Conservation (phyloP, 2,329 filamentous ascomycete genomes). For the Penicillium decumbens region DNA sequence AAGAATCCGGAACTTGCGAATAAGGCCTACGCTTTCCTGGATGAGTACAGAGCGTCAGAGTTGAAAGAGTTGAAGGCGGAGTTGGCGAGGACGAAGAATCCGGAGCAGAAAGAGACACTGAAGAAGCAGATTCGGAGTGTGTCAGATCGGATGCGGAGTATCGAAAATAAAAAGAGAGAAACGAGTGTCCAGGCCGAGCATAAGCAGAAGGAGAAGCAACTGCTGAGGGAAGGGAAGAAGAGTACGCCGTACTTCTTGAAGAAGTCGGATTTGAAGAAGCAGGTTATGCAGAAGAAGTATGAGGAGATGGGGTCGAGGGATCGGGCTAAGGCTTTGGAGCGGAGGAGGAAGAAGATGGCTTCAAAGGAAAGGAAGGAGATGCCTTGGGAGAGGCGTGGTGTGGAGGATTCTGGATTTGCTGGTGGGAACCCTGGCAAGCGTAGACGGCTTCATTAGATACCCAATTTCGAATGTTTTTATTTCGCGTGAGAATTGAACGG, state of each 20-base stretch:
- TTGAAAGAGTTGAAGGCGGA: constrained; percentile 67
- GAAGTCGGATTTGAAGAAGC: constrained; percentile 84
- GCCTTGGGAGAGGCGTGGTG: constrained; percentile 51
- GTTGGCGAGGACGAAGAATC: constrained; percentile 64
- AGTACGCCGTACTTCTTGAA: constrained; percentile 83
- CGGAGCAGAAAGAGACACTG: constrained; percentile 61
- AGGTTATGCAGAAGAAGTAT: constrained; percentile 72
- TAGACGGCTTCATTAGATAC: constrained; percentile 24
- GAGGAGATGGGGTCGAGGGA: constrained; percentile 79
- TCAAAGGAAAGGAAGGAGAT: constrained; percentile 78
- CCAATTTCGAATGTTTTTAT: not conserved
- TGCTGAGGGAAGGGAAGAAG: constrained; percentile 78
- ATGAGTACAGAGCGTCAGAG: constrained; percentile 80
- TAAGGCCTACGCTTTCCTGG: constrained; percentile 79
- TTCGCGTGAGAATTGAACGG: not conserved
- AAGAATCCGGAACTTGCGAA: constrained; percentile 49
- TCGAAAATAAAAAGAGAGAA: constrained; percentile 64
- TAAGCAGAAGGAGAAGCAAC: constrained; percentile 74
- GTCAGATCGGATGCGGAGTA: constrained; percentile 70
- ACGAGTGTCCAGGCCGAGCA: constrained; percentile 68
- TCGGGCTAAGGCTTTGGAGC: constrained; percentile 77
- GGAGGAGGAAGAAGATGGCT: constrained; percentile 82
- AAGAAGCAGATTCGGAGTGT: constrained; percentile 71
- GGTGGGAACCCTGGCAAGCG: constrained; percentile 22
- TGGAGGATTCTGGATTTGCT: constrained; percentile 24